phyloP scores from a whole-genome alignment of 441 rosid species.

The Sinapis alba region DNA sequence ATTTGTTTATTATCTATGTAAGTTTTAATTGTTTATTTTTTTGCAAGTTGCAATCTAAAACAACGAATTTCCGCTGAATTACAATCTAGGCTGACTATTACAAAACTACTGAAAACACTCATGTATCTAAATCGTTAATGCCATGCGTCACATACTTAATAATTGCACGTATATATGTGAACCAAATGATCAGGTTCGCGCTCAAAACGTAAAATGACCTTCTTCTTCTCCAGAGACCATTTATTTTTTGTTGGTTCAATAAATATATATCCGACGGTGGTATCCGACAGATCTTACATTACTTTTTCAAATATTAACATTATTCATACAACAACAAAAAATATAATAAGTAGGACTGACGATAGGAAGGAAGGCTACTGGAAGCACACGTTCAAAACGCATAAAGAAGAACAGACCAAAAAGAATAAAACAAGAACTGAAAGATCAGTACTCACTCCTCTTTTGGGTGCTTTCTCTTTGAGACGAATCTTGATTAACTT shows the following conservation, averaged over 20 bases:
- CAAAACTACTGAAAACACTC: neutral
- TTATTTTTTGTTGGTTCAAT: neutral
- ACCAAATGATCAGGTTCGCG: conserved; percentile 8
- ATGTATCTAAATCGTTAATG: neutral
- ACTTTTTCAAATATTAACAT: neutral
- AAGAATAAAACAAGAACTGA: neutral
- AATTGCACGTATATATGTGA: neutral
- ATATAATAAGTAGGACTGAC: neutral
- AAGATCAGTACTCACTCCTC: neutral
- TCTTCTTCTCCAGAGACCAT: conserved; percentile 1
- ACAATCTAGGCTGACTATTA: neutral
- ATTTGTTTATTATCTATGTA: conserved; percentile 6
- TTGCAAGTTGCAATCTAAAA: conserved; percentile 22
- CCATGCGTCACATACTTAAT: neutral
- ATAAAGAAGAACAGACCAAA: neutral
- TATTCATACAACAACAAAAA: neutral
- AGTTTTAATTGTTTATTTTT: conserved; percentile 9
- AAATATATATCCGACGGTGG: neutral
- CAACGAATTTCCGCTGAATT: neutral
- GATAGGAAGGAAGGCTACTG: neutral
- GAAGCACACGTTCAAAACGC: neutral
- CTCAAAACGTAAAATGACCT: conserved; percentile 5
- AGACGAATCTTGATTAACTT: neutral
- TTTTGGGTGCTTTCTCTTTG: neutral
- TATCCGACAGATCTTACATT: conserved; percentile 1